phyloP scores from a whole-genome alignment of 306 rosid genomes.

The Sechiopsis laciniata region DNA sequence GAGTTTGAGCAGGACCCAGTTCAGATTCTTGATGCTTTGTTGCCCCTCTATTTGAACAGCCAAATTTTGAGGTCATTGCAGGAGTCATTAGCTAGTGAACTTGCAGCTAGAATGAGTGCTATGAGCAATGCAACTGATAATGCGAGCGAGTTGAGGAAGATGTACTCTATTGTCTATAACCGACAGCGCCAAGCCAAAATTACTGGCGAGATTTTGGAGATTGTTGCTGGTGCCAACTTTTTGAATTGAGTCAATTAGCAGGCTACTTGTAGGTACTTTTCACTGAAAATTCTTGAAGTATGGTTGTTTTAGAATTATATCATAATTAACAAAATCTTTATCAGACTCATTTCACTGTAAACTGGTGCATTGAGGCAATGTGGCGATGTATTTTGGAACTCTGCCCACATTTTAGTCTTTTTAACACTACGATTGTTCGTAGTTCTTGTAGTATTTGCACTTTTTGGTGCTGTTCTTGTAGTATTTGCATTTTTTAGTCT shows the following conservation, averaged over 20 bases:
- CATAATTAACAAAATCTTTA: not conserved
- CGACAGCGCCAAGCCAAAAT: constrained; percentile 85
- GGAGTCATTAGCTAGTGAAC: constrained; percentile 86
- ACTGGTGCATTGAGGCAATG: not conserved
- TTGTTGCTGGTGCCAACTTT: constrained; percentile 83
- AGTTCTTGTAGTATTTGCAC: constrained; percentile 10
- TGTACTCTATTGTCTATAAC: constrained; percentile 48
- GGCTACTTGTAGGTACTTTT: not conserved
- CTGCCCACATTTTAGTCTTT: not conserved
- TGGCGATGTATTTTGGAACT: not conserved
- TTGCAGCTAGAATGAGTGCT: constrained; percentile 87
- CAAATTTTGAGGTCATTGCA: constrained; percentile 82
- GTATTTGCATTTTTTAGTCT: too few relatives aligned
- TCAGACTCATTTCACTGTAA: not conserved
- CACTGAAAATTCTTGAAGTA: not conserved
- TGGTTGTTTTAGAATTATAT: not conserved
- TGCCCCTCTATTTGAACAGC: constrained; percentile 82
- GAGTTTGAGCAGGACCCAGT: constrained; percentile 91
- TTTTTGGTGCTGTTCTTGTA: constrained; percentile 12
- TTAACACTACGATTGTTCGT: not conserved
- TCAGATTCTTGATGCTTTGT: constrained; percentile 81
- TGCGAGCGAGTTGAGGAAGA: constrained; percentile 64
- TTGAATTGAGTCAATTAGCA: constrained; percentile 21
- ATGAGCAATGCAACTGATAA: constrained; percentile 80
- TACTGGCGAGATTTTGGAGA: constrained; percentile 87